These are phyloP conservation scores for Amanita brunnescens DNA, from an alignment of 768 basidiomycete species.

Conservation along the genomic window DNA sequence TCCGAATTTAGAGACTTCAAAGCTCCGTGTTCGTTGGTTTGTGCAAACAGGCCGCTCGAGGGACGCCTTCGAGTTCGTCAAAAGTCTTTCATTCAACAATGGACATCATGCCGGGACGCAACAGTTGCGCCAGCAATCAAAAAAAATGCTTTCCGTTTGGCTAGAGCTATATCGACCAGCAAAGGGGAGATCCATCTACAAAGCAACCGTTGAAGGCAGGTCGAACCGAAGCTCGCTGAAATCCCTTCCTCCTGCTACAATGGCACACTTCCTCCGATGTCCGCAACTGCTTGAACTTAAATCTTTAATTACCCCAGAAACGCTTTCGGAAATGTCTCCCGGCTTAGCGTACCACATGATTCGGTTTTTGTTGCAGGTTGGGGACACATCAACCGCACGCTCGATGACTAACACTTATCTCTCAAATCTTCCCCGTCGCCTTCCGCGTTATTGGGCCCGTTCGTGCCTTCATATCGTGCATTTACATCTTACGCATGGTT, in stretches of 20 bases:
- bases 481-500: conserved; percentile 32
- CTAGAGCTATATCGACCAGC: conserved; percentile 46
- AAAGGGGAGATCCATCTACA: conserved; percentile 22
- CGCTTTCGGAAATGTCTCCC: conserved; percentile 28
- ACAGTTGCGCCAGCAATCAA: conserved; percentile 1
- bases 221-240: neutral
- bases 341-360: conserved; percentile 38
- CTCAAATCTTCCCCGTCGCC: conserved; percentile 32
- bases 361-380: conserved; percentile 34
- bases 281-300: conserved; percentile 32
- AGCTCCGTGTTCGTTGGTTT: conserved; percentile 48
- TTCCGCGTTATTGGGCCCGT: conserved; percentile 26
- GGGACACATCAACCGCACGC: conserved; percentile 30
- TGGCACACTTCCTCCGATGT: conserved; percentile 17
- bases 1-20: conserved; percentile 45
- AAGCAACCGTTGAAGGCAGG: neutral
- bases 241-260: neutral
- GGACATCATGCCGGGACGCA: neutral
- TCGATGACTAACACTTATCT: conserved; percentile 42
- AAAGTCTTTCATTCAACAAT: conserved; percentile 15
- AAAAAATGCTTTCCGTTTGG: conserved; percentile 45
- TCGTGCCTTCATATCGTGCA: conserved; percentile 48
- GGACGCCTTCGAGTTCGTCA: conserved; percentile 42
- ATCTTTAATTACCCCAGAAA: conserved; percentile 26
- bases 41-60: conserved; percentile 49